These are phyloP conservation scores for Leishmania aethiopica DNA, from an alignment of 208 protist species.

Conservation along the genomic window DNA sequence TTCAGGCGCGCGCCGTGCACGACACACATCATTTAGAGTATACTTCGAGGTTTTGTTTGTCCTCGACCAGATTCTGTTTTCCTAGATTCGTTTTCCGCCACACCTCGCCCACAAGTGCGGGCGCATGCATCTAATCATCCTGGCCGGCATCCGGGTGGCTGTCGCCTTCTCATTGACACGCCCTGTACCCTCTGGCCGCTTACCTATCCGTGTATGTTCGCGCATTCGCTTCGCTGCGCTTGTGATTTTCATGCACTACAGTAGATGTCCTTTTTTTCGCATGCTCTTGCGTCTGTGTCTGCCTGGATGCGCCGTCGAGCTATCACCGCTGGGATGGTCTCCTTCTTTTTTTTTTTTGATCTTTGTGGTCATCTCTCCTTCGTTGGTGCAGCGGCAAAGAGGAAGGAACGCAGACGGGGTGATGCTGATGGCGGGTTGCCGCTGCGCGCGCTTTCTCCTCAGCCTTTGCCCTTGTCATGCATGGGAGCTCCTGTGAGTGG, in stretches of 20 bases:
- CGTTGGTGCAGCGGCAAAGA: background rate
- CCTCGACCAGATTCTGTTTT: background rate
- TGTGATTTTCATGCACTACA: background rate
- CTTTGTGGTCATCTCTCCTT: background rate
- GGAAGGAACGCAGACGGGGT: background rate
- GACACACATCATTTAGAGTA: background rate
- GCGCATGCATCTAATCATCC: background rate
- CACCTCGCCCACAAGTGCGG: background rate
- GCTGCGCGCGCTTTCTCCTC: background rate
- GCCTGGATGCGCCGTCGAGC: background rate
- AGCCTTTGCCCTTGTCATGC: background rate
- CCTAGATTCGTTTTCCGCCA: constrained; percentile 6
- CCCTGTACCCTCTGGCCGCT: background rate
- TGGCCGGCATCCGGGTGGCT: too few species aligned
- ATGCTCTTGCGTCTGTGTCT: background rate
- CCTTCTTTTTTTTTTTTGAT: background rate
- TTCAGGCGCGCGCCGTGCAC: background rate
- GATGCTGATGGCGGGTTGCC: background rate
- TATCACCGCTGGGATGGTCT: background rate
- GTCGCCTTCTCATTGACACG: background rate
- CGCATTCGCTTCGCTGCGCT: background rate
- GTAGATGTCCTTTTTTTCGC: background rate
- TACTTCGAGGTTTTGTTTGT: constrained; percentile 5
- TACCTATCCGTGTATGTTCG: constrained; percentile 5
- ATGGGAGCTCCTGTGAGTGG: background rate